Conservation (phyloP, 2,329 filamentous ascomycete genomes). For the Lasiodiplodia citricola region DNA sequence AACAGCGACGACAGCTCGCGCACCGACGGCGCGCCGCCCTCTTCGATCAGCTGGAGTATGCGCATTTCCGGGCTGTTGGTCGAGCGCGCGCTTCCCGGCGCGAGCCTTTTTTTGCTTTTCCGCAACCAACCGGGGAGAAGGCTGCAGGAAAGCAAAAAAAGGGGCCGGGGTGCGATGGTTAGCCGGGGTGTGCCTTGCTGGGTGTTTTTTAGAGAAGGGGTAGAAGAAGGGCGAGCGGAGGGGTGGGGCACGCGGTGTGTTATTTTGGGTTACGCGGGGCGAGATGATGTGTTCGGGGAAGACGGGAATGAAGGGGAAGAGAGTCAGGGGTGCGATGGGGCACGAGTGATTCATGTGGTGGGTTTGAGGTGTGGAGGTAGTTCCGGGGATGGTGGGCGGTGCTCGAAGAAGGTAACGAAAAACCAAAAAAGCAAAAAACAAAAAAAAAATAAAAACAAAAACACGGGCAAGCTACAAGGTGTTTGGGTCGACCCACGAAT, state of each 20-base stretch:
- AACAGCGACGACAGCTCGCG: constrained; percentile 8
- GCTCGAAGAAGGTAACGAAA: not conserved
- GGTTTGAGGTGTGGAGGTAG: not conserved
- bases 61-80: not conserved
- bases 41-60: not conserved
- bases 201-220: too few species aligned
- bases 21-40: not conserved
- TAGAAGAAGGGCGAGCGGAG: too few species aligned
- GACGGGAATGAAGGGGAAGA: not conserved
- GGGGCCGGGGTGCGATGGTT: too few species aligned
- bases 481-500: constrained; percentile 20
- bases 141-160: too few species aligned
- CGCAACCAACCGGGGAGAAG: too few species aligned
- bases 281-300: too few species aligned
- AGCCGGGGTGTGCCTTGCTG: too few species aligned
- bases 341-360: not conserved
- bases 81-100: not conserved
- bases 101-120: not conserved
- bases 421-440: too few species aligned
- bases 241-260: too few species aligned
- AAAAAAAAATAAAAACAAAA: not conserved
- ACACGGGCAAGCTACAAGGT: constrained; percentile 13
- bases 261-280: too few species aligned
- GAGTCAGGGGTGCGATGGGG: not conserved
- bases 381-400: not conserved